These are phyloP conservation scores for Verticillium dahliae DNA, from an alignment of 2,329 filamentous ascomycete genomes.

Conservation along the genomic window DNA sequence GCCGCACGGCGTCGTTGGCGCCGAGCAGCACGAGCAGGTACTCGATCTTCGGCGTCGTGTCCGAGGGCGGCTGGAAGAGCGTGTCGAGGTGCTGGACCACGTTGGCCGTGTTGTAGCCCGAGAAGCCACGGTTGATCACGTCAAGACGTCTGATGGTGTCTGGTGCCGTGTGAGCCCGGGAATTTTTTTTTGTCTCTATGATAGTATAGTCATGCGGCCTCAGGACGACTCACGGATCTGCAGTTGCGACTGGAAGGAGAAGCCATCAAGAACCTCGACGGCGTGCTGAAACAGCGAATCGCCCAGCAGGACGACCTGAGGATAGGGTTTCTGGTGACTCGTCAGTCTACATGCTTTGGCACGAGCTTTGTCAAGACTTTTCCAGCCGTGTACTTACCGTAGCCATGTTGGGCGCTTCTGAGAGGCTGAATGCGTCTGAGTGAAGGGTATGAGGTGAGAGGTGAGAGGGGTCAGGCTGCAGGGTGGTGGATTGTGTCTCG, in stretches of 20 bases:
- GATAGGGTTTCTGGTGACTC: conserved; percentile 34
- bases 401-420: background rate
- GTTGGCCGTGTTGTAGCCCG: conserved; percentile 78
- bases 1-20: conserved; percentile 79
- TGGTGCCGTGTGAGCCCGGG: conserved; percentile 23
- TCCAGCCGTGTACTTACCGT: background rate
- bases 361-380: no score
- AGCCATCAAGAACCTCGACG: conserved; percentile 55
- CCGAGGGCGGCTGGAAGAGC: conserved; percentile 62
- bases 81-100: conserved; percentile 61
- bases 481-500: background rate
- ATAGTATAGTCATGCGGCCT: background rate
- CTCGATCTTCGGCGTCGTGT: conserved; percentile 51
- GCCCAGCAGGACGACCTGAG: conserved; percentile 78
- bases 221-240: conserved; percentile 52
- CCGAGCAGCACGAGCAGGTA: conserved; percentile 77
- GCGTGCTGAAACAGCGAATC: conserved; percentile 79
- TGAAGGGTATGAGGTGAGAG: background rate
- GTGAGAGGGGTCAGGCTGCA: background rate
- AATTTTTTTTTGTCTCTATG: background rate
- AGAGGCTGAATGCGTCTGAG: background rate
- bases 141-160: conserved; percentile 74
- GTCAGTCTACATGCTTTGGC: background rate
- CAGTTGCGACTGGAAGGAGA: conserved; percentile 67
- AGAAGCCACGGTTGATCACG: conserved; percentile 81